These are phyloP conservation scores for Ustilago trichophora DNA, from an alignment of 1,284 basidiomycete species.

Conservation along the genomic window DNA sequence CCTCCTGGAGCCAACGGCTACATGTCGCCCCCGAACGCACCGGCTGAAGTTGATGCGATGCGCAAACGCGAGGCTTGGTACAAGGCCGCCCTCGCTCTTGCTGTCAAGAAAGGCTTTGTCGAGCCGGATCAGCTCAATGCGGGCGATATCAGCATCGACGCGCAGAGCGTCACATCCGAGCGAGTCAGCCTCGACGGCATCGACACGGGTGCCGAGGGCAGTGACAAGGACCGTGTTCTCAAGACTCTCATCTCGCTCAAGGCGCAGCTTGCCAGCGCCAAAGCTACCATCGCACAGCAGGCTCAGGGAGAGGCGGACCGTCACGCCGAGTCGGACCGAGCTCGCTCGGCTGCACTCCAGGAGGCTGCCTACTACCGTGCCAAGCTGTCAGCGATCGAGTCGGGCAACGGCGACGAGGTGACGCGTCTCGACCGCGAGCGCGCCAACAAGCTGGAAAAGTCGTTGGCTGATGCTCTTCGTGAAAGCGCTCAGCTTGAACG, in stretches of 20 bases:
- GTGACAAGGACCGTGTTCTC: constrained; percentile 71
- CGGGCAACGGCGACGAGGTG: constrained; percentile 74
- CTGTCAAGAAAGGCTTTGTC: constrained; percentile 82
- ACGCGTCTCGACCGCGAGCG: constrained; percentile 81
- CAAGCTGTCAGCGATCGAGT: constrained; percentile 86
- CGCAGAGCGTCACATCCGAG: constrained; percentile 33
- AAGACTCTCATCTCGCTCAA: constrained; percentile 85
- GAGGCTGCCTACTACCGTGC: constrained; percentile 97
- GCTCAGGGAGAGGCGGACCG: constrained; percentile 80
- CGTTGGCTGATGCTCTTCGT: constrained; percentile 77
- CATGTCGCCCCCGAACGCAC: constrained; percentile 30
- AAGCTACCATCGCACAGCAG: constrained; percentile 79
- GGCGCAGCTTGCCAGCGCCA: constrained; percentile 85
- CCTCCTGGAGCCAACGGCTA: constrained; percentile 35
- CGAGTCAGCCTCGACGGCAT: constrained; percentile 52
- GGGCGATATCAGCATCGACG: constrained; percentile 42
- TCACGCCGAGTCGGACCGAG: constrained; percentile 80
- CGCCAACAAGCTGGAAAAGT: constrained; percentile 79
- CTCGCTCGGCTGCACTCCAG: constrained; percentile 82
- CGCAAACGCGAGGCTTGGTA: constrained; percentile 86
- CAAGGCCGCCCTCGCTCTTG: constrained; percentile 80
- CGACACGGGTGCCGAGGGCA: constrained; percentile 67
- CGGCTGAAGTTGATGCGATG: constrained; percentile 77
- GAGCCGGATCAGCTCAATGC: constrained; percentile 70
- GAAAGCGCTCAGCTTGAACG: constrained; percentile 79